Conservation (phyloP, 352 stramenopile species). For the Pythium sukuiense region DNA sequence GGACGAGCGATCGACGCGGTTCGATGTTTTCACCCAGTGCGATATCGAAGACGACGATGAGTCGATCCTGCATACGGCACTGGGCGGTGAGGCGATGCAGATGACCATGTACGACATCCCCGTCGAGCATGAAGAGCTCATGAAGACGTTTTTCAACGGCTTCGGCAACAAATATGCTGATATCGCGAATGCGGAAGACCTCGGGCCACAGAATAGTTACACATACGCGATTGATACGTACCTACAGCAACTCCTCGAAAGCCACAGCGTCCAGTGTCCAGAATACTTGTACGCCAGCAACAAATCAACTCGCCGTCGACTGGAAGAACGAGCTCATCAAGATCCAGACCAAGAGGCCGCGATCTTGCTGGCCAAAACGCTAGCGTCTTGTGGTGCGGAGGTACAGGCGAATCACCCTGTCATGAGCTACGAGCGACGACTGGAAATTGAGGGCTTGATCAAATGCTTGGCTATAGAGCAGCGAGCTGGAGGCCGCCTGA, state of each 20-base stretch:
- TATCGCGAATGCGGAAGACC: constrained; percentile 16
- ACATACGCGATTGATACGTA: constrained; percentile 28
- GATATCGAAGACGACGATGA: constrained; percentile 9
- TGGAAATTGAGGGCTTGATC: constrained; percentile 22
- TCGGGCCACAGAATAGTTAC: constrained; percentile 27
- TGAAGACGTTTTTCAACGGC: constrained; percentile 29
- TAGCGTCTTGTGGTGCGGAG: constrained; percentile 17
- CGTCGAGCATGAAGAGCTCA: constrained; percentile 12
- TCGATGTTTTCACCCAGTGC: constrained; percentile 21
- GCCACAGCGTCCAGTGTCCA: constrained; percentile 21
- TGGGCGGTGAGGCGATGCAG: constrained; percentile 17
- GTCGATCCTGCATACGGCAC: constrained; percentile 10
- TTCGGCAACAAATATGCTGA: constrained; percentile 24
- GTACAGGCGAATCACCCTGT: constrained; percentile 1
- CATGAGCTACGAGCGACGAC: constrained; percentile 2
- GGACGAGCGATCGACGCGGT: constrained; percentile 1
- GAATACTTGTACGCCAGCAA: constrained; percentile 15
- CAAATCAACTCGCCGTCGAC: background rate
- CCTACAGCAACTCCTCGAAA: constrained; percentile 17
- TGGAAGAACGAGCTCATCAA: background rate
- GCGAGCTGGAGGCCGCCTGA: background rate
- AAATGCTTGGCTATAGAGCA: constrained; percentile 21
- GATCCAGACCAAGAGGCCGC: background rate
- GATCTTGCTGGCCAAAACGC: background rate
- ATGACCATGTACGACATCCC: constrained; percentile 13